Base-by-base conservation (phyloP, 2,329 filamentous ascomycete genomes). In the Beauveria asiatica region DNA sequence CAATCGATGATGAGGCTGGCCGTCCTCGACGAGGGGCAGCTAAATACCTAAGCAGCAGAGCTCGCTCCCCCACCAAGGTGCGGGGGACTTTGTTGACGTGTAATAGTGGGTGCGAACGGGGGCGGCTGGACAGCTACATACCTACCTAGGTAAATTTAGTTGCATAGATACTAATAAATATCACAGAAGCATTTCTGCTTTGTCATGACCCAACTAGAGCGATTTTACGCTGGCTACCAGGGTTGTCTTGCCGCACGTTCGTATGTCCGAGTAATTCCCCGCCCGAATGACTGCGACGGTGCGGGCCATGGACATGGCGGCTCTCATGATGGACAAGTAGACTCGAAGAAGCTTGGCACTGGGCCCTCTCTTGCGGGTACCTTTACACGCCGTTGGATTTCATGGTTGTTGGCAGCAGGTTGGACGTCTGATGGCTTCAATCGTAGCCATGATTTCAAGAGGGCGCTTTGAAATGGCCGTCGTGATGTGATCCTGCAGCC, bases 1-100 rank as follows among this genome's bases (percentile, higher is more conserved):
- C 53, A 46, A 48, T 33, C 8, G 53, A 46, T 56, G 53, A 56
- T 56, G 42, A 56, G 37, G 53, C 42, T 48, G 53, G 42, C 19
- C 53, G 11, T 48, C n/a, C 42, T 21, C 25, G 25, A 48, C 42
- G 10, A 17, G 42, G 53, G 27, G 16, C 16, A n/a, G n/a, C n/a
- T n/a, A n/a, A n/a, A n/a, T n/a, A n/a, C n/a, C n/a, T n/a, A n/a
- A n/a, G n/a, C n/a, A 16, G 33, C 33, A n/a, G 23, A 16, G 10
- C 16, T 19, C 16, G 27, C 30, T 48, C 44, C 53, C 53, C 53
- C 41, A 56, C 53, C 42, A 56, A 23, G 41, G 42, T 46, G 53
- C 53, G 53, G 44, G 53, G 53, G 27, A 55, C n/a, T 11, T 16
- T 27, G 25, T 37, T 56, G 42, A 46, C 42, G 53, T 56, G 53